Conservation (phyloP, 345 rosid species). For the Linum tenue region DNA sequence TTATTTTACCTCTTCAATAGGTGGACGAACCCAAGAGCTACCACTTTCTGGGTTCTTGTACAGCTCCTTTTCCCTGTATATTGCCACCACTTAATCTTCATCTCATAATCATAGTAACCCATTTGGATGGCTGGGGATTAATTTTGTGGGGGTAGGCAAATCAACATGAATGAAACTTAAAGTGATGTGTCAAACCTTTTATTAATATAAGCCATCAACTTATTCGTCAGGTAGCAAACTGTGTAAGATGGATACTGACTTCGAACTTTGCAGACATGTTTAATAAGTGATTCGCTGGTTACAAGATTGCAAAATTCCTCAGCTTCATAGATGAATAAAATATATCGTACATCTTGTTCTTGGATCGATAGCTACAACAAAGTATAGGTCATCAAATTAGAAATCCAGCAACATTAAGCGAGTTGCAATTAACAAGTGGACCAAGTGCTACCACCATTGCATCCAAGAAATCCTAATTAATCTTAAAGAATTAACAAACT, state of each 20-base stretch:
- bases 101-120: no score
- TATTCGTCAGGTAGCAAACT: slow-evolving; percentile 84
- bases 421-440: not conserved
- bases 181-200: slow-evolving; percentile 41
- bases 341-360: slow-evolving; percentile 43
- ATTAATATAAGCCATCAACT: slow-evolving; percentile 61
- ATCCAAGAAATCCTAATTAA: no score
- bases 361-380: slow-evolving; percentile 47
- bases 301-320: slow-evolving; percentile 81
- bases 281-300: slow-evolving; percentile 38
- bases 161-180: no score
- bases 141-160: no score
- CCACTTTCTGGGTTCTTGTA: slow-evolving; percentile 54
- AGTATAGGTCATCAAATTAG: slow-evolving; percentile 13
- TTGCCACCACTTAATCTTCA: slow-evolving; percentile 6
- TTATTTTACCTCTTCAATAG: slow-evolving; percentile 70
- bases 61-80: slow-evolving; percentile 66
- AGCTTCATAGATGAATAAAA: slow-evolving; percentile 59
- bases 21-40: slow-evolving; percentile 60
- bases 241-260: slow-evolving; percentile 64
- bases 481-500: not conserved
- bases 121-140: no score
- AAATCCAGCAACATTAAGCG: not conserved
- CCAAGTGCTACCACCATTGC: not conserved
- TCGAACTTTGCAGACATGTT: slow-evolving; percentile 49